Evolutionary conservation across 2,329 filamentous ascomycete genomes (phyloP), one percentile per base, ranked within the genome.

Genomic region (Colletotrichum australisinense): DNA sequence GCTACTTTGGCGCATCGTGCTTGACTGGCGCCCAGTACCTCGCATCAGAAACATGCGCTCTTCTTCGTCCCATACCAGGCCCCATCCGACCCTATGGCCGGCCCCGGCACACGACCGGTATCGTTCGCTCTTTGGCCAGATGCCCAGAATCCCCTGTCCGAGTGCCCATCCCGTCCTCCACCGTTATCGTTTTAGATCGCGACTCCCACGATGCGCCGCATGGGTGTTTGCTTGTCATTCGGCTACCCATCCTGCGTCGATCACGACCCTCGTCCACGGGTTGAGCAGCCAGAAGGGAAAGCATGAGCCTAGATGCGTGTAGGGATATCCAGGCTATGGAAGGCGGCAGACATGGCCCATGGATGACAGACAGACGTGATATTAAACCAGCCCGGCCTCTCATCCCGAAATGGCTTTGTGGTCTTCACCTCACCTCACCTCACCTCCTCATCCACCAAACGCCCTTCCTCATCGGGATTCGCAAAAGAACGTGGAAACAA

Each of bases 121-220:
- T 63, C 19, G 63, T 38, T 38, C 69, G 57, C 63, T 72, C 72
- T 72, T 67, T 74, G 68, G 68, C 68, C 49, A 63, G 53, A 32
- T 49, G 28, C 68, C 71, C 72, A 70, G 30, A 24, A 42, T 26
- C 22, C 72, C 72, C 72, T 74, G 72, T 72, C 68, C 63, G 69
- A 67, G 72, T 67, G 72, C 59, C 52, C 69, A 72, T 72, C 38
- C 68, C 68, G 60, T 30, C 67, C 60, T 60, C 60, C 62, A 71
- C 67, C 52, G 60, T 52, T 71, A 67, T 65, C 67, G 71, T 73
- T 73, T 73, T 70, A 63, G 63, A 74, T 72, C 63, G 57, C 63
- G 42, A 59, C 57, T 57, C 56, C 49, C 63, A 68, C 67, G 68
- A 74, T 74, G 68, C 59, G 63, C 58, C 53, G 72, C 63, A 73